Evolutionary conservation across 495 filamentous ascomycete genomes (phyloP).

Genomic region (Aspergillus mulundensis): DNA sequence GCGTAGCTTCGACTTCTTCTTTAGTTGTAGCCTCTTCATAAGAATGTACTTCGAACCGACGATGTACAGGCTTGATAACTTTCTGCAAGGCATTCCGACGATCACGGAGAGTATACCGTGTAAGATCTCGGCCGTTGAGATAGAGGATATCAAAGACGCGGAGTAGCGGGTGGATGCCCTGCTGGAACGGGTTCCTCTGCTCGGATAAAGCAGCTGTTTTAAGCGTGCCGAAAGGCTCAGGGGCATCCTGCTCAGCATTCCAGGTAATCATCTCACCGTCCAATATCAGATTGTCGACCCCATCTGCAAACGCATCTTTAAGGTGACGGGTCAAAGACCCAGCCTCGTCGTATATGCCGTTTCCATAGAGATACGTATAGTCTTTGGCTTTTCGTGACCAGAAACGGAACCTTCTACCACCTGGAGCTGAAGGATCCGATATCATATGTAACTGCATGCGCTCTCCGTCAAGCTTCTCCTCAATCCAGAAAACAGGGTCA

Average conservation of each 20-base stretch:
- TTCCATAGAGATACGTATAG: constrained; percentile 91
- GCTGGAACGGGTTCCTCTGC: constrained; percentile 71
- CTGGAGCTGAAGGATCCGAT: constrained; percentile 59
- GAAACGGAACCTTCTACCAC: constrained; percentile 75
- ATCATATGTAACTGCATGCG: constrained; percentile 95
- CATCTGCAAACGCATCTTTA: constrained; percentile 68
- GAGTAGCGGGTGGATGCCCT: constrained; percentile 74
- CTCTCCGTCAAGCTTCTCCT: constrained; percentile 97
- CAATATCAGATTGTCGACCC: constrained; percentile 80
- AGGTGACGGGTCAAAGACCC: constrained; percentile 78
- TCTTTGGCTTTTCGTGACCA: constrained; percentile 98
- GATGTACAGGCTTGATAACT: constrained; percentile 59
- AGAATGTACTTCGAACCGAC: constrained; percentile 78
- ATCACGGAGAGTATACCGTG: constrained; percentile 77
- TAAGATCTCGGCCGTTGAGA: constrained; percentile 74
- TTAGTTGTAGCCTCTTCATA: constrained; percentile 62
- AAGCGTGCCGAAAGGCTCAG: constrained; percentile 85
- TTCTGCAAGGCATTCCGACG: constrained; percentile 70
- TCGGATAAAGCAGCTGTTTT: constrained; percentile 86
- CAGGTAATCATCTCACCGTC: constrained; percentile 99
- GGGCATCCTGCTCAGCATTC: constrained; percentile 82
- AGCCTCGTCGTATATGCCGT: constrained; percentile 67
- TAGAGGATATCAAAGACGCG: constrained; percentile 88
- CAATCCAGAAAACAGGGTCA: constrained; percentile 84
- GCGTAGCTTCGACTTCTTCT: constrained; percentile 68